Percentiles rank a stretch among this genome's conserved stretches.
These are phyloP conservation scores for Cyclostephanos tholiformis DNA, from an alignment of 108 stramenopile genomes.

Conservation along the genomic window DNA sequence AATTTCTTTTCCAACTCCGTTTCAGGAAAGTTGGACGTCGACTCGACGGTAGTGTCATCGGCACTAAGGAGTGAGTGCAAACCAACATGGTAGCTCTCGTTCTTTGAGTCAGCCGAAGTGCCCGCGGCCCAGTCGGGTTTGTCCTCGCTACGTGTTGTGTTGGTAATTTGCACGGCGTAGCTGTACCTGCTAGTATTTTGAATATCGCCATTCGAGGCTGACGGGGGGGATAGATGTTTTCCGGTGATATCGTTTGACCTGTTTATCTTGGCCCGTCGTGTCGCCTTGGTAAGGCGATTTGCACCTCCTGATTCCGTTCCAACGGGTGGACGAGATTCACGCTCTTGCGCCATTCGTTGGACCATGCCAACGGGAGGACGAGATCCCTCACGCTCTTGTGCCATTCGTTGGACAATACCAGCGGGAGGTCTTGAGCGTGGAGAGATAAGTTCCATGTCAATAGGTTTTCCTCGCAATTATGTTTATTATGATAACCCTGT, in stretches of 20 bases:
- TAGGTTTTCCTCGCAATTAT: background rate
- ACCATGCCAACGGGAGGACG: slow-evolving; percentile 7
- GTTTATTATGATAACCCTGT: too few species aligned
- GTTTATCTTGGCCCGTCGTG: background rate
- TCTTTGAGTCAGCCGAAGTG: background rate
- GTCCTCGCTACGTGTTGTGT: background rate
- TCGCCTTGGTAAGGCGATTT: background rate
- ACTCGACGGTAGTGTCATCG: slow-evolving; percentile 24
- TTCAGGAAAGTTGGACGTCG: slow-evolving; percentile 12
- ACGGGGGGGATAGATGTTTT: background rate
- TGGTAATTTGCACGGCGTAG: background rate
- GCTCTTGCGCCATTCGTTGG: slow-evolving; percentile 4
- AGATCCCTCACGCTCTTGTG: slow-evolving; percentile 3
- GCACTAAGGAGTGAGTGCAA: slow-evolving; percentile 26
- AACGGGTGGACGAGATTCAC: background rate
- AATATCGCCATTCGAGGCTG: background rate
- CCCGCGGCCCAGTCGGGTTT: background rate
- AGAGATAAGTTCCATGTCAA: background rate
- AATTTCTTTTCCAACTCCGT: slow-evolving; percentile 29
- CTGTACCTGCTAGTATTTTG: background rate
- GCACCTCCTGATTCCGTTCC: background rate
- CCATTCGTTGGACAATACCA: slow-evolving; percentile 20
- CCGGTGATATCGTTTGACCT: background rate
- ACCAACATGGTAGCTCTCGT: slow-evolving; percentile 17
- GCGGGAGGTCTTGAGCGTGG: slow-evolving; percentile 13